Base-by-base conservation (phyloP, 108 stramenopile species). In the Skeletonema tropicum region DNA sequence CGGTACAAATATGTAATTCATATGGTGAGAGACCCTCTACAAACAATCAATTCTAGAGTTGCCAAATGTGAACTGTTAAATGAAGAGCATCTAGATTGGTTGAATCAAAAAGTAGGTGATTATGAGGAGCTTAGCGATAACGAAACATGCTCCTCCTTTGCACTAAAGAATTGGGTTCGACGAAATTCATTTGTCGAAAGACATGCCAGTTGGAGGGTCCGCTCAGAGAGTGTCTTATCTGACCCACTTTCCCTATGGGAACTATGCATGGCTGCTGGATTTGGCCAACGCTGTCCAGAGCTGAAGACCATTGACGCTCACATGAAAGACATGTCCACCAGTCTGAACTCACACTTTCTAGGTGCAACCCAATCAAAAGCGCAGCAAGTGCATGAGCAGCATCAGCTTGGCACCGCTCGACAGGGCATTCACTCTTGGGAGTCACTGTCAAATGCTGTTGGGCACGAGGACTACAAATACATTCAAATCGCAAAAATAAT, bases 151-250 rank as follows among this genome's bases (percentile, higher is more conserved):
- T 61, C 25, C 17, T 23, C 17, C 17, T 61, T 61, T 61, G 17
- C 66, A 19, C 66, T 67, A 23, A 48, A 57, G 23, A 38, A 67
- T 67, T 67, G 66, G 66, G 66, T 67, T 21, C 25, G 41, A 45
- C 66, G 66, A 38, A 67, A 67, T 67, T 67, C 66, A 57, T 67
- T 67, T 57, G 66, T 67, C 46, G 41, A n/a, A n/a, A 67, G 26
- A 15, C 32, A 67, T 67, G 66, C 66, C 25, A 57, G 52, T 48
- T 67, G 52, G 49, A 67, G 41, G 6, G 66, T 49, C 14, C 45
- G 45, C n/a, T 46, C 23, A 21, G 66, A 67, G 23, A 15, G 46
- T 67, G 15, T 67, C 0, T 35, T 45, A 19, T 14, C n/a, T 15
- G 66, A 67, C 6, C 7, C 66, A 19, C 66, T 67, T 23, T 26